Percentiles rank a stretch among this genome's conserved stretches.
These are phyloP conservation scores for Zymoseptoria ardabiliae DNA, from an alignment of 2,329 filamentous ascomycete species.

Conservation along the genomic window DNA sequence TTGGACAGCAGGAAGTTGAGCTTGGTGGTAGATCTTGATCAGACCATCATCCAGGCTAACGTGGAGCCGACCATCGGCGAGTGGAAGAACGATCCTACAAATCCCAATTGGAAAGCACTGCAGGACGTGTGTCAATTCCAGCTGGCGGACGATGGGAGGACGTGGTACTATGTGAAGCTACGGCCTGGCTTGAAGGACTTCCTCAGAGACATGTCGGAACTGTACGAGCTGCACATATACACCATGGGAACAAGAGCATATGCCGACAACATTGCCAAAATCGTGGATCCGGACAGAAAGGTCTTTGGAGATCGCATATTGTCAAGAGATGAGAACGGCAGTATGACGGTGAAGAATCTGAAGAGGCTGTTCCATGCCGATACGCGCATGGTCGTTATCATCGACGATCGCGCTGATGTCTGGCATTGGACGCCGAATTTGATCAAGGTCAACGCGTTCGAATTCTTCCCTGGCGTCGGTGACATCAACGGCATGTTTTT, in stretches of 20 bases:
- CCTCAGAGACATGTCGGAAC: conserved; percentile 63
- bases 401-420: conserved; percentile 92
- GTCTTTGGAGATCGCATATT: conserved; percentile 93
- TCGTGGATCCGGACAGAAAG: conserved; percentile 82
- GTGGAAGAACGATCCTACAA: conserved; percentile 82
- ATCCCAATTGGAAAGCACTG: conserved; percentile 85
- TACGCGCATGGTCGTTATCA: conserved; percentile 98
- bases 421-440: conserved; percentile 92
- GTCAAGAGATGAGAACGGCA: conserved; percentile 94
- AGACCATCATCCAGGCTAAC: conserved; percentile 96
- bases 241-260: conserved; percentile 99
- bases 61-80: conserved; percentile 94
- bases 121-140: conserved; percentile 85
- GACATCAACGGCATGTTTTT: conserved; percentile 98
- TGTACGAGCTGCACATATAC: conserved; percentile 96
- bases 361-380: conserved; percentile 90
- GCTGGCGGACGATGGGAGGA: conserved; percentile 75
- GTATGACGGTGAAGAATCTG: conserved; percentile 80
- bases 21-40: conserved; percentile 91
- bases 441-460: conserved; percentile 89
- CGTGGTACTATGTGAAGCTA: conserved; percentile 97
- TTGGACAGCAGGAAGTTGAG: conserved; percentile 77
- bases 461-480: conserved; percentile 96
- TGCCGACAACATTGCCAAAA: conserved; percentile 80
- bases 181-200: conserved; percentile 80